Conservation (phyloP, 441 rosid species). For the Raphanus hybrid region DNA sequence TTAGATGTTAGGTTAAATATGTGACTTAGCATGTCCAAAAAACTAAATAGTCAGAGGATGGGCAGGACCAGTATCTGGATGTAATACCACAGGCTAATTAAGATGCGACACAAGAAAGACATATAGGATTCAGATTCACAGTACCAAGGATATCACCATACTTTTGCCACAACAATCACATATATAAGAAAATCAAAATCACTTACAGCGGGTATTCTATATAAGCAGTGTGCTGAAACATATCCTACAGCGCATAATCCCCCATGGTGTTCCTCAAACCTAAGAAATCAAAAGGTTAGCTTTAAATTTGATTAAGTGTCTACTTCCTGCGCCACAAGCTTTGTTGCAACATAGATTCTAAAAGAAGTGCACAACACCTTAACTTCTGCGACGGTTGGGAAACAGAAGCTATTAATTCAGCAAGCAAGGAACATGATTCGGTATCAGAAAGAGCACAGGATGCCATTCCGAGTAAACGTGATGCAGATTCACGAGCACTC, state of each 20-base stretch:
- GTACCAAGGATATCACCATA: conserved; percentile 17
- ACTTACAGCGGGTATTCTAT: conserved; percentile 72
- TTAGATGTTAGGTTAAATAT: conserved; percentile 10
- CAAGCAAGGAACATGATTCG: conserved; percentile 63
- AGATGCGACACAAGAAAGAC: conserved; percentile 12
- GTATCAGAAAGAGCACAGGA: conserved; percentile 74
- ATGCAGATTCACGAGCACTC: conserved; percentile 92
- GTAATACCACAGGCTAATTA: conserved; percentile 27
- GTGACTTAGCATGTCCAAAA: conserved; percentile 16
- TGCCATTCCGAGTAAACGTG: conserved; percentile 93
- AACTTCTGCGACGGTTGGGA: conserved; percentile 55
- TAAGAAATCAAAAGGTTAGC: conserved; percentile 44
- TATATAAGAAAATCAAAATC: conserved; percentile 16
- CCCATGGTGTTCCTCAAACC: conserved; percentile 92
- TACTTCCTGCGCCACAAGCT: conserved; percentile 20
- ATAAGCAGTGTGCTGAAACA: conserved; percentile 73
- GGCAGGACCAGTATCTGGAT: conserved; percentile 6
- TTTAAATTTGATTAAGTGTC: conserved; percentile 15
- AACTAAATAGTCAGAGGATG: conserved; percentile 22
- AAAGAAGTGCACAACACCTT: conserved; percentile 54
- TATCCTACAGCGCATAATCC: conserved; percentile 82
- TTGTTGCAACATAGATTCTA: conserved; percentile 16
- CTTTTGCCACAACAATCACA: conserved; percentile 13
- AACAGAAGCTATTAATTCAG: conserved; percentile 65
- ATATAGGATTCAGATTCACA: conserved; percentile 6